Percentiles rank a stretch among this genome's conserved stretches.
Conservation (phyloP, 2,329 filamentous ascomycete species). For the Cladosporium sp. region DNA sequence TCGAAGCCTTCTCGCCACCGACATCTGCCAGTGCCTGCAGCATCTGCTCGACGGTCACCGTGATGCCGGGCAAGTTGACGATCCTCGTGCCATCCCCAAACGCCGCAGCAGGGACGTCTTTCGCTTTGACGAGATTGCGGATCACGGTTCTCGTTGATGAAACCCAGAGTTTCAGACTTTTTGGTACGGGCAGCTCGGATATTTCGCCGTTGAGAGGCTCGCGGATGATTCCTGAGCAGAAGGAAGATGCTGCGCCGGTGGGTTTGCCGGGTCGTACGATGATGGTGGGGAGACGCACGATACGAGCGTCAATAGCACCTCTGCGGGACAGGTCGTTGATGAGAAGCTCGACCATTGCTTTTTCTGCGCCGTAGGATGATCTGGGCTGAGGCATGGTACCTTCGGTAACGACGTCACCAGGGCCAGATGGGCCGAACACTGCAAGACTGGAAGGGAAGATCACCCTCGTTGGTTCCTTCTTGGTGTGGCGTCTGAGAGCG, state of each 20-base stretch:
- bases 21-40: conserved; percentile 11
- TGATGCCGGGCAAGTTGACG: not conserved
- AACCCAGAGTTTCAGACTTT: not conserved
- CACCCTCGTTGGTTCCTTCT: conserved; percentile 22
- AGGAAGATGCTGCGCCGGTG: conserved; percentile 43
- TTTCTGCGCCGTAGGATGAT: conserved; percentile 35
- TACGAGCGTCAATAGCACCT: conserved; percentile 35
- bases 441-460: conserved; percentile 38
- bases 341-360: conserved; percentile 36
- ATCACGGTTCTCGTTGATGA: not conserved
- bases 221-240: conserved; percentile 43
- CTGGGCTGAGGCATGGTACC: conserved; percentile 38
- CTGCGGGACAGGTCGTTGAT: conserved; percentile 43
- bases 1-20: conserved; percentile 1
- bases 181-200: not conserved
- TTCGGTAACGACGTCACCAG: conserved; percentile 37
- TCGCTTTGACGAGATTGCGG: not conserved
- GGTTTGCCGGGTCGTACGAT: conserved; percentile 42
- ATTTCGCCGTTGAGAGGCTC: conserved; percentile 31
- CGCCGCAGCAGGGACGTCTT: not conserved
- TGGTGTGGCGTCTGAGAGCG: conserved; percentile 22
- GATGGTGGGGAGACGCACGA: conserved; percentile 42
- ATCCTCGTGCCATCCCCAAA: not conserved
- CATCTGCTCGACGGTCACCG: conserved; percentile 3
- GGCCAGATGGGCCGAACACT: conserved; percentile 39